phyloP scores from a whole-genome alignment of 345 rosid genomes.

The Citrus glauca region DNA sequence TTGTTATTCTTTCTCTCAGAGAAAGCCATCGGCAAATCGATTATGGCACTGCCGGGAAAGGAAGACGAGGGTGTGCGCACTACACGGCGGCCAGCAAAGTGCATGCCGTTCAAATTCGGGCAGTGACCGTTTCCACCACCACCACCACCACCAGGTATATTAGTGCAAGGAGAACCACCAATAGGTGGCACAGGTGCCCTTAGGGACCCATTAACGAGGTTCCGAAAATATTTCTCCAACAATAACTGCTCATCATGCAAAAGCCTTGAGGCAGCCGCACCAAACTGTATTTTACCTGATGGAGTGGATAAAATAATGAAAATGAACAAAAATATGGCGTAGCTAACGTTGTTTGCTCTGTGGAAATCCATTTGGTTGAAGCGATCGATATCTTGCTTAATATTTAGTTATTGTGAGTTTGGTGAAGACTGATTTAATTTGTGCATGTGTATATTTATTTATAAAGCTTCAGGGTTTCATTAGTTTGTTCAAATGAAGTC shows the following conservation, averaged over 20 bases:
- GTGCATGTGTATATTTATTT: background rate
- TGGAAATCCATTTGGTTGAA: background rate
- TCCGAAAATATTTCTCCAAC: constrained; percentile 7
- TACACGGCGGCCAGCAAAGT: constrained; percentile 10
- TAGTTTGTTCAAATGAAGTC: background rate
- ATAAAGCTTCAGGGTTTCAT: background rate
- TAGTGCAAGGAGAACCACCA: constrained; percentile 18
- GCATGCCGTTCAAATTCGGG: constrained; percentile 6
- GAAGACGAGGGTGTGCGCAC: background rate
- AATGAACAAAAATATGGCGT: background rate
- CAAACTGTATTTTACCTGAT: background rate
- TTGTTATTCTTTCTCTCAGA: background rate
- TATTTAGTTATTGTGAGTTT: background rate
- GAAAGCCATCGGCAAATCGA: background rate
- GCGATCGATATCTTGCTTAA: background rate
- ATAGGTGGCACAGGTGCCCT: constrained; percentile 25
- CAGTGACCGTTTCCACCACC: constrained; percentile 11
- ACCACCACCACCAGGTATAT: constrained; percentile 13
- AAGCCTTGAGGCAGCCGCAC: constrained; percentile 22
- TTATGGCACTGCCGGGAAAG: background rate
- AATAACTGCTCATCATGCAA: constrained; percentile 1
- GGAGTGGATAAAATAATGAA: constrained; percentile 2
- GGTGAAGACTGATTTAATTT: background rate
- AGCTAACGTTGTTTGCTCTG: background rate
- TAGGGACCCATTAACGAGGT: constrained; percentile 13